phyloP scores from a whole-genome alignment of 108 stramenopile species.

The Cylindrotheca fusiformis region DNA sequence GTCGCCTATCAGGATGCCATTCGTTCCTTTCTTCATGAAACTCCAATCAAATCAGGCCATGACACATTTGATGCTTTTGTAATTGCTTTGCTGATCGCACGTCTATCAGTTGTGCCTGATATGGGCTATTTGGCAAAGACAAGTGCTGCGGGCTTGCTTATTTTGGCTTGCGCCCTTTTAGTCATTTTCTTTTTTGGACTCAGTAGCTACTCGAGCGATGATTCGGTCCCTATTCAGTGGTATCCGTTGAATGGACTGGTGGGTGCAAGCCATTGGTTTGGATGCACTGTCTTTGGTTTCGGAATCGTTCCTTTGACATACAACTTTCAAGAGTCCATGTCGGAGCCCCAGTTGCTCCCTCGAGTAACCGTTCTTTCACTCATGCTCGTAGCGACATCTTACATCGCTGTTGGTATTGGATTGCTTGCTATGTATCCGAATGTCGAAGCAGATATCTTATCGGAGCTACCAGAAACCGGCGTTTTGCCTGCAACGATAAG shows the following conservation, averaged over 20 bases:
- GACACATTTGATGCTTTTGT: slow-evolving; percentile 37
- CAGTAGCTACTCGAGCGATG: background rate
- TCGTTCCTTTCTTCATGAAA: slow-evolving; percentile 51
- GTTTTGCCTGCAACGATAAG: slow-evolving; percentile 45
- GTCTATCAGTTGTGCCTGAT: slow-evolving; percentile 66
- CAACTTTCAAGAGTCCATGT: slow-evolving; percentile 72
- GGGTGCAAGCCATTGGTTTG: slow-evolving; percentile 71
- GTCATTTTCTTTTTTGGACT: slow-evolving; percentile 2
- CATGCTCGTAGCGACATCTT: slow-evolving; percentile 43
- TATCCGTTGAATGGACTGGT: slow-evolving; percentile 30
- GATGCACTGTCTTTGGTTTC: slow-evolving; percentile 65
- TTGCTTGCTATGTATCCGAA: slow-evolving; percentile 51
- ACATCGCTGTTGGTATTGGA: slow-evolving; percentile 54
- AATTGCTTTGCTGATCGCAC: slow-evolving; percentile 41
- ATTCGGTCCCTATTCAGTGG: slow-evolving; percentile 10
- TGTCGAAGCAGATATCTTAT: slow-evolving; percentile 72
- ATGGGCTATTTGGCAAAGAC: slow-evolving; percentile 53
- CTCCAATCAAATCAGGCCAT: slow-evolving; percentile 41
- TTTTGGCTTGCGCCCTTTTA: slow-evolving; percentile 47
- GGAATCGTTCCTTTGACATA: slow-evolving; percentile 61
- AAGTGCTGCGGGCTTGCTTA: slow-evolving; percentile 47
- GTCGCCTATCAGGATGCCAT: slow-evolving; percentile 69
- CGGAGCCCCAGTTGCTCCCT: slow-evolving; percentile 46
- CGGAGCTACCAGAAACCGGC: slow-evolving; percentile 51
- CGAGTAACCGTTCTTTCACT: slow-evolving; percentile 48